phyloP scores from a whole-genome alignment of 73 alveolate genomes.

The Paramecium caudatum region DNA sequence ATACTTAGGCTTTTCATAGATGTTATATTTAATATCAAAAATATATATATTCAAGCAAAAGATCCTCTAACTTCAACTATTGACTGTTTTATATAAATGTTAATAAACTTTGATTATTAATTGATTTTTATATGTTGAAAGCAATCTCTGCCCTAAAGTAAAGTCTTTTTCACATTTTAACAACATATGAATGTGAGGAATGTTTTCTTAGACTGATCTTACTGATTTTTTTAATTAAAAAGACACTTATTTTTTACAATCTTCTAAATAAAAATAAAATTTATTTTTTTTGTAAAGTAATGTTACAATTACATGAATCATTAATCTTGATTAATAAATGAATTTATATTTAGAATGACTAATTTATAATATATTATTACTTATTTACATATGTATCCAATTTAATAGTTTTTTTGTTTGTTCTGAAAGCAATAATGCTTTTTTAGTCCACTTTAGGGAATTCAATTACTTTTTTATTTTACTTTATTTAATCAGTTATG shows the following conservation, averaged over 20 bases:
- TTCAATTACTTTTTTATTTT: background rate
- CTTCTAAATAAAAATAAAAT: slow-evolving; percentile 53
- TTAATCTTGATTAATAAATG: slow-evolving; percentile 21
- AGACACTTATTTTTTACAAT: background rate
- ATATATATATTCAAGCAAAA: slow-evolving; percentile 9
- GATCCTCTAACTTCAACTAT: background rate
- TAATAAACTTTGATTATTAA: slow-evolving; percentile 9
- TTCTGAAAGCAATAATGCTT: slow-evolving; percentile 12
- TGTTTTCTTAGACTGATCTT: slow-evolving; percentile 27
- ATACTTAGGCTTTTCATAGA: slow-evolving; percentile 40
- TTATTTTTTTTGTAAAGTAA: slow-evolving; percentile 2
- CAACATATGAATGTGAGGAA: slow-evolving; percentile 52
- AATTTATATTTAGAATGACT: slow-evolving; percentile 56
- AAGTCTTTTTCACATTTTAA: background rate
- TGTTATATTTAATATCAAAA: slow-evolving; percentile 1
- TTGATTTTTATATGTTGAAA: slow-evolving; percentile 1
- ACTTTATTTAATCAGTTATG: slow-evolving; percentile 21
- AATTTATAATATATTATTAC: background rate
- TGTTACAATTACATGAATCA: slow-evolving; percentile 16
- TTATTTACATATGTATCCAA: slow-evolving; percentile 13
- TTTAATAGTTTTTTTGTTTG: slow-evolving; percentile 50
- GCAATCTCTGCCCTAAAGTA: background rate
- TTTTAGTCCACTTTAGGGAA: slow-evolving; percentile 42
- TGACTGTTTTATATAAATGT: slow-evolving; percentile 24
- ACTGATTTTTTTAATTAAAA: background rate